These are phyloP conservation scores for Amanita phalloides DNA, from an alignment of 768 basidiomycete species.

Conservation along the genomic window DNA sequence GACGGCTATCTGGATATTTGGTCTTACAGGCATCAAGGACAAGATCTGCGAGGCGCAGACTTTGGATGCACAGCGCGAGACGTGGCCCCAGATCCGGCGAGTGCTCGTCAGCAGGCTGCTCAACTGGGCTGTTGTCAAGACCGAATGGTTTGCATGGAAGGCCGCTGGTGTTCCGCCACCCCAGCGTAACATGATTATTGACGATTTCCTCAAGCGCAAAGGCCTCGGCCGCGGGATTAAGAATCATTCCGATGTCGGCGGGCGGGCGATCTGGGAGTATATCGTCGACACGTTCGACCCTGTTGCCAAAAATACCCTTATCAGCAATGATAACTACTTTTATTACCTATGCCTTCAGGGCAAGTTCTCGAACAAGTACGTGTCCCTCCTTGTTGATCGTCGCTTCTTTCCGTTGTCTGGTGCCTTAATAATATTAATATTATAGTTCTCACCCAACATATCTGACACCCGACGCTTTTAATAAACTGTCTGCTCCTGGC, in stretches of 20 bases:
- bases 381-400: not conserved
- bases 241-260: not conserved
- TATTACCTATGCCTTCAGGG: conserved; percentile 32
- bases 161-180: conserved; percentile 68
- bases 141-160: conserved; percentile 60
- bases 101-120: conserved; percentile 44
- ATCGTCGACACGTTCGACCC: conserved; percentile 43
- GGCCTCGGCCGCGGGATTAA: not conserved
- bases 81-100: conserved; percentile 56
- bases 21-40: conserved; percentile 49
- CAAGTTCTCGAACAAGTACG: conserved; percentile 13
- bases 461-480: conserved; percentile 7
- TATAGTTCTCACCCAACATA: not conserved
- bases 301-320: conserved; percentile 30
- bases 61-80: conserved; percentile 42
- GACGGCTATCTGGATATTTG: conserved; percentile 44
- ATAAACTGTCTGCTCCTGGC: conserved; percentile 36
- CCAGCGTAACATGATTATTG: conserved; percentile 50
- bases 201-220: conserved; percentile 24
- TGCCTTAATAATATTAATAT: not conserved
- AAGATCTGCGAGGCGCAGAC: conserved; percentile 44
- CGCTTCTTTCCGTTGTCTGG: not conserved
- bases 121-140: conserved; percentile 45
- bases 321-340: conserved; percentile 59
- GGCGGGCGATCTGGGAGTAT: conserved; percentile 30